Evolutionary conservation across 129 eudicot genomes (phyloP).

Genomic region (Arctium lappa): DNA sequence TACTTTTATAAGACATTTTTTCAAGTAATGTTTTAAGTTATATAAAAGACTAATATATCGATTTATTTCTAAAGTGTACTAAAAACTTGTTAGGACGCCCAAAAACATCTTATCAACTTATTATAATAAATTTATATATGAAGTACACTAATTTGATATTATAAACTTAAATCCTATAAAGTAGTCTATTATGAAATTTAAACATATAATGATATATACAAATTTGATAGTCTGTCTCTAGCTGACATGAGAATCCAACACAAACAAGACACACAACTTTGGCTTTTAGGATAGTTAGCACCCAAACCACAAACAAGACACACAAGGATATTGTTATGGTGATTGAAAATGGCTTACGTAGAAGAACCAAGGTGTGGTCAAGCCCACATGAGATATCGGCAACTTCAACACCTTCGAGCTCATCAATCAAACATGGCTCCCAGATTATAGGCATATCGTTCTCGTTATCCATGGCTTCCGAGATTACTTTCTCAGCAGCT

Average conservation of each 20-base stretch:
- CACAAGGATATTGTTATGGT: neutral
- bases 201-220: too few relatives aligned
- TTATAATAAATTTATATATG: neutral
- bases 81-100: neutral
- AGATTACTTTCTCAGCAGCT: slow-evolving; percentile 58
- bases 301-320: too few relatives aligned
- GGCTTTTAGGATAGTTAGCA: too few relatives aligned
- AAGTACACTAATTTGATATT: neutral
- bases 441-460: slow-evolving; percentile 83
- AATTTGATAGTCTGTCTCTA: too few relatives aligned
- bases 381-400: slow-evolving; percentile 82
- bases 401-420: slow-evolving; percentile 50
- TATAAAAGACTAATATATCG: neutral
- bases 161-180: neutral
- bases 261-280: too few relatives aligned
- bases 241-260: neutral
- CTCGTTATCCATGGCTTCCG: slow-evolving; percentile 84
- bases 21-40: too few relatives aligned
- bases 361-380: slow-evolving; percentile 77
- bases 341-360: slow-evolving; percentile 44
- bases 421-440: slow-evolving; percentile 79
- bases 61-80: neutral
- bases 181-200: neutral
- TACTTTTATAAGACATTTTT: neutral
- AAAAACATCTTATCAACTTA: neutral